A percentile compares a stretch with the other conserved stretches of the same genome.
phyloP scores from a whole-genome alignment of 2,329 filamentous ascomycete species.

The Talaromyces piceae region DNA sequence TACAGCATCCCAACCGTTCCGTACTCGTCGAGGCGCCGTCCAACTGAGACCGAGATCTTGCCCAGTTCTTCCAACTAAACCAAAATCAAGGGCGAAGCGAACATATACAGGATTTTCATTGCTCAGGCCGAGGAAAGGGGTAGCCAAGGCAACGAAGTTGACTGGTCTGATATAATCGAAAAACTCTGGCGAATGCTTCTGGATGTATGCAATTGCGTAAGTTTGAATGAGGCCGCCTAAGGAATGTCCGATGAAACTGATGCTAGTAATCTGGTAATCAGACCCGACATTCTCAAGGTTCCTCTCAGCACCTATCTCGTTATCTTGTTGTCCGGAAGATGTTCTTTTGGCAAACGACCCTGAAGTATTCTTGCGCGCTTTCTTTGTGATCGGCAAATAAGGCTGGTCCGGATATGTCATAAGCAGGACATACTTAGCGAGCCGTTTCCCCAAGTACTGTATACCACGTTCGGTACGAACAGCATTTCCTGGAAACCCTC shows the following conservation, averaged over 20 bases:
- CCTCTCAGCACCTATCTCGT: not conserved
- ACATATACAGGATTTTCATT: constrained; percentile 98
- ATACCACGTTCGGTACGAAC: constrained; percentile 90
- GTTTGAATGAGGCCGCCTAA: constrained; percentile 85
- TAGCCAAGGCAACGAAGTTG: constrained; percentile 83
- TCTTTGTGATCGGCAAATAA: constrained; percentile 60
- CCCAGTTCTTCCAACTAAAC: constrained; percentile 88
- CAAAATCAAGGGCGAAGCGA: constrained; percentile 93
- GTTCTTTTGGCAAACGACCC: constrained; percentile 18
- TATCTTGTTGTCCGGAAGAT: constrained; percentile 18
- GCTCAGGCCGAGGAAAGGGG: constrained; percentile 82
- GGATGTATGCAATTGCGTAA: constrained; percentile 91
- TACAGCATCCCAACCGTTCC: constrained; percentile 81
- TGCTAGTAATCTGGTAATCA: constrained; percentile 78
- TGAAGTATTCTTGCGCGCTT: constrained; percentile 29
- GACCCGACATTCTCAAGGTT: constrained; percentile 15
- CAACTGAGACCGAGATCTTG: constrained; percentile 93
- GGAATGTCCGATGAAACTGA: constrained; percentile 90
- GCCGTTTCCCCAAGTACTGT: constrained; percentile 89
- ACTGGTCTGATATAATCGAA: constrained; percentile 78
- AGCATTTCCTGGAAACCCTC: constrained; percentile 83
- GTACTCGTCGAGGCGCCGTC: constrained; percentile 76
- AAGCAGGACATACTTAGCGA: constrained; percentile 82
- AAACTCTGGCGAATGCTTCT: constrained; percentile 88
- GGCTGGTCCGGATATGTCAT: constrained; percentile 94